These are phyloP conservation scores for Mycena leptocephala DNA, from an alignment of 768 basidiomycete species.

Conservation along the genomic window DNA sequence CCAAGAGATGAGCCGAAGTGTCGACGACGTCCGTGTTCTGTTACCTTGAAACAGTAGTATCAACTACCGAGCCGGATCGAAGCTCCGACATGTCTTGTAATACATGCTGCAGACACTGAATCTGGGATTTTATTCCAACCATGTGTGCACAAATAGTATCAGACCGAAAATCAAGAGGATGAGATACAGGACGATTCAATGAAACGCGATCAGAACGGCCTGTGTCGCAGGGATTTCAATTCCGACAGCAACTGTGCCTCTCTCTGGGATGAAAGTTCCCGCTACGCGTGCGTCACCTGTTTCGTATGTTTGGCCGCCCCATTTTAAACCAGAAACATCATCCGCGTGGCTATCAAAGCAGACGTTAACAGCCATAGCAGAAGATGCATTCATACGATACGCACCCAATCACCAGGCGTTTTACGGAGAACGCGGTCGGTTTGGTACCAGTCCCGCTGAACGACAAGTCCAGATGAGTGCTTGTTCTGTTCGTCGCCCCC, in stretches of 20 bases:
- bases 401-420: not conserved
- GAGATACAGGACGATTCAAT: not conserved
- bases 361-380: not conserved
- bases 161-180: no score
- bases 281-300: conserved; percentile 53
- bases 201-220: conserved; percentile 60
- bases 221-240: conserved; percentile 67
- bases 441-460: not conserved
- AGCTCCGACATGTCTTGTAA: no score
- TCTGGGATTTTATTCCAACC: no score
- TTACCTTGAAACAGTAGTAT: no score
- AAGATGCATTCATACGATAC: not conserved
- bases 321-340: not conserved
- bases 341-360: not conserved
- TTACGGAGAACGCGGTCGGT: not conserved
- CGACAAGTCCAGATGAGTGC: not conserved
- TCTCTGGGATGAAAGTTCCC: conserved; percentile 53
- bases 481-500: not conserved
- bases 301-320: not conserved
- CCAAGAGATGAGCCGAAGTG: no score
- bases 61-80: no score
- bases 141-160: no score
- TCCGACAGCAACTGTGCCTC: conserved; percentile 50
- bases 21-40: no score
- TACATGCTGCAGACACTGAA: no score